Conservation (phyloP, 768 basidiomycete genomes). For the Chiua virens region DNA sequence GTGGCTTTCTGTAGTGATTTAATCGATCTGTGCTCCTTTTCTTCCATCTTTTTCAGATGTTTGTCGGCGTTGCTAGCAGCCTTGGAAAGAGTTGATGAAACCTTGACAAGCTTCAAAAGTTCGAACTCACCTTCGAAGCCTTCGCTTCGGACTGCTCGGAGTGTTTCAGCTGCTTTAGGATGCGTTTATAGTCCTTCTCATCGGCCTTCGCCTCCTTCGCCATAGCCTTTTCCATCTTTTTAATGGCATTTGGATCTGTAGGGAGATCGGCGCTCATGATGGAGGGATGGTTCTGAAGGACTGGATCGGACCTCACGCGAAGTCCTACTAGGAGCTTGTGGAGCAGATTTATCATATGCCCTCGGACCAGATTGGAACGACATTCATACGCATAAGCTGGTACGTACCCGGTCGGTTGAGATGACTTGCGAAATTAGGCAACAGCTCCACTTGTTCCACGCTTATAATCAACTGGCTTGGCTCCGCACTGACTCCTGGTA, state of each 20-base stretch:
- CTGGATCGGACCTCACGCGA: not conserved
- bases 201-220: conserved; percentile 53
- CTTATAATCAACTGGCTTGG: too few species aligned
- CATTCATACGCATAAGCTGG: too few species aligned
- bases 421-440: too few species aligned
- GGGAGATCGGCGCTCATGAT: conserved; percentile 24
- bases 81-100: conserved; percentile 26
- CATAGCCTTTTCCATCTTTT: conserved; percentile 45
- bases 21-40: conserved; percentile 51
- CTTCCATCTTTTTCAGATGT: conserved; percentile 46
- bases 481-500: conserved; percentile 2
- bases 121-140: conserved; percentile 45
- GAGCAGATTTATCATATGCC: not conserved
- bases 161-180: conserved; percentile 51
- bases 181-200: conserved; percentile 48
- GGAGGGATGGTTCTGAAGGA: not conserved
- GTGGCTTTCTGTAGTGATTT: conserved; percentile 52
- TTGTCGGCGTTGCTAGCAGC: conserved; percentile 48
- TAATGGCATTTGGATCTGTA: conserved; percentile 29
- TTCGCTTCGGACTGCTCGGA: conserved; percentile 55
- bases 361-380: too few species aligned
- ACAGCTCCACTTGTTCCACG: too few species aligned
- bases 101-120: not conserved
- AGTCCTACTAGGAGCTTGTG: conserved; percentile 2
- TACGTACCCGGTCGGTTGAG: too few species aligned